phyloP scores from a whole-genome alignment of 2,329 filamentous ascomycete genomes.

The Nemania diffusa region DNA sequence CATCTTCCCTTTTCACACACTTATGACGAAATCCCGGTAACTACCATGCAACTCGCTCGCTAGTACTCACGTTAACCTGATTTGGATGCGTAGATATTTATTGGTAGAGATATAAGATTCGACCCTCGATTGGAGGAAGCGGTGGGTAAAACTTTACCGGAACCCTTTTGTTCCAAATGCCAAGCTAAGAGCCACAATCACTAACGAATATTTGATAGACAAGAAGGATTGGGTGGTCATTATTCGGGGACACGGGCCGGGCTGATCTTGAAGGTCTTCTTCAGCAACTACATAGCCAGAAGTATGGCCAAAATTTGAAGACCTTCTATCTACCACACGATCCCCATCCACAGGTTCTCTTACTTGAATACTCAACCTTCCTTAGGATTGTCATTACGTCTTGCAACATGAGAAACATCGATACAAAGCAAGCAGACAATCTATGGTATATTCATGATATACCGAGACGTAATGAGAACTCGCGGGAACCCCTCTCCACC shows the following conservation, averaged over 20 bases:
- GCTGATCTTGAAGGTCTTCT: slow-evolving; percentile 33
- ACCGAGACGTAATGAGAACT: slow-evolving; percentile 27
- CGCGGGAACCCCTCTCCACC: not conserved
- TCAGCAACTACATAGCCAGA: slow-evolving; percentile 29
- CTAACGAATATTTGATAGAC: slow-evolving; percentile 5
- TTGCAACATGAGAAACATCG: slow-evolving; percentile 45
- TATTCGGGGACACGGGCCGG: too few relatives aligned
- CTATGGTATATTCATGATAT: slow-evolving; percentile 47
- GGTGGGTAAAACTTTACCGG: not conserved
- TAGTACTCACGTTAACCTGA: not conserved
- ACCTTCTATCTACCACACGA: slow-evolving; percentile 39
- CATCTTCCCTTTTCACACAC: slow-evolving; percentile 31
- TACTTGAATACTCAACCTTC: slow-evolving; percentile 42
- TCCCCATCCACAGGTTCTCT: slow-evolving; percentile 42
- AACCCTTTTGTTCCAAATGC: not conserved
- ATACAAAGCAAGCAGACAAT: slow-evolving; percentile 43
- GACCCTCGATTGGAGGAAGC: slow-evolving; percentile 32
- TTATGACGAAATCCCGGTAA: slow-evolving; percentile 36
- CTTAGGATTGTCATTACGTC: slow-evolving; percentile 43
- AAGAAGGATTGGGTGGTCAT: too few relatives aligned
- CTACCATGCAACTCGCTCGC: not conserved
- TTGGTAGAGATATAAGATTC: slow-evolving; percentile 40
- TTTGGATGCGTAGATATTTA: slow-evolving; percentile 35
- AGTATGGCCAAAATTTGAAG: slow-evolving; percentile 41
- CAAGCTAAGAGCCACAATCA: not conserved